phyloP scores from a whole-genome alignment of 495 filamentous ascomycete genomes.

The Lasiosphaeriaceae sp. region DNA sequence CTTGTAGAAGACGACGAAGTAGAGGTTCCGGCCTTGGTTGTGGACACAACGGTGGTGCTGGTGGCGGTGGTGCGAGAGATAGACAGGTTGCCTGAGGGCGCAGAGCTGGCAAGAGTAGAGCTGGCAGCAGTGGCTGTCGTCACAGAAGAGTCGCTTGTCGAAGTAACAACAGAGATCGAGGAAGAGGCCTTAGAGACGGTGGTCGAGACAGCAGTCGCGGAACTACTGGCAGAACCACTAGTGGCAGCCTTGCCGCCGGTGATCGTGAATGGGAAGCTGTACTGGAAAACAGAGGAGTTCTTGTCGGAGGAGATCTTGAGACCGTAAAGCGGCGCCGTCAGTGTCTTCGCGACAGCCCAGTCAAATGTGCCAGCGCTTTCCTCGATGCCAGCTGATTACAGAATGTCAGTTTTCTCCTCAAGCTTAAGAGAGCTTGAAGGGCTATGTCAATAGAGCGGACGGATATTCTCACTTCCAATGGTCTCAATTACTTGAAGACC shows the following conservation, averaged over 20 bases:
- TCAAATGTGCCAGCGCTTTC: slow-evolving; percentile 24
- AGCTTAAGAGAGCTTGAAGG: neutral
- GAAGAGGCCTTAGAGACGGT: slow-evolving; percentile 9
- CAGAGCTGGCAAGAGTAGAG: slow-evolving; percentile 4
- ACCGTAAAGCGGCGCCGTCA: slow-evolving; percentile 40
- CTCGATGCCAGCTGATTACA: slow-evolving; percentile 26
- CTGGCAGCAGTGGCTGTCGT: slow-evolving; percentile 2
- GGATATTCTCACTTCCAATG: slow-evolving; percentile 37
- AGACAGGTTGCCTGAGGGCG: slow-evolving; percentile 6
- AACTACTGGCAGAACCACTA: neutral
- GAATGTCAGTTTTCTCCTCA: slow-evolving; percentile 11
- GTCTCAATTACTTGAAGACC: slow-evolving; percentile 24
- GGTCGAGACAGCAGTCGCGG: slow-evolving; percentile 7
- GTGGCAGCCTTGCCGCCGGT: slow-evolving; percentile 20
- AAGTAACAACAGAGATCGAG: neutral
- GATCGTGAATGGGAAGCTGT: slow-evolving; percentile 48
- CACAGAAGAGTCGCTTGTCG: too few species aligned
- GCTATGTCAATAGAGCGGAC: neutral
- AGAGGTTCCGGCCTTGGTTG: neutral
- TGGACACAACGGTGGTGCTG: slow-evolving; percentile 1
- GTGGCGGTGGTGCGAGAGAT: slow-evolving; percentile 5
- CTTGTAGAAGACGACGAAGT: slow-evolving; percentile 19
- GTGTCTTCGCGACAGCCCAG: slow-evolving; percentile 36
- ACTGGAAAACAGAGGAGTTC: slow-evolving; percentile 42
- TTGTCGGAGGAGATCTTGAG: slow-evolving; percentile 37